phyloP scores from a whole-genome alignment of 192 early-diverging fungal genomes.

The Linnemannia exigua region DNA sequence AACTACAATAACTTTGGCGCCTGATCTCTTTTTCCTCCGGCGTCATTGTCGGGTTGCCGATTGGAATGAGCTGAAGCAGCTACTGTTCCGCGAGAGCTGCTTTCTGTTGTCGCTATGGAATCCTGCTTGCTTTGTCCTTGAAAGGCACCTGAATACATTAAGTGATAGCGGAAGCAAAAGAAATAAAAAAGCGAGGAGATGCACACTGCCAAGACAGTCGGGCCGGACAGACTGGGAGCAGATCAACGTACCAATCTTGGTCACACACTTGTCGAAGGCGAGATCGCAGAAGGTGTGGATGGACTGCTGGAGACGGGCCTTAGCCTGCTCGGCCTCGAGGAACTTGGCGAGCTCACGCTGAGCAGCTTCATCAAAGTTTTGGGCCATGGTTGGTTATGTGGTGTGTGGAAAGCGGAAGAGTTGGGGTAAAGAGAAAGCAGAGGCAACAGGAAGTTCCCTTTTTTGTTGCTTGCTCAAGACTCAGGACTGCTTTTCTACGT shows the following conservation, averaged over 20 bases:
- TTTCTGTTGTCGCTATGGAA: neutral
- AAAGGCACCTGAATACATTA: neutral
- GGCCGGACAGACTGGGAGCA: neutral
- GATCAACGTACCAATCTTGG: constrained; percentile 57
- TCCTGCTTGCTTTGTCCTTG: neutral
- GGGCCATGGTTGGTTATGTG: constrained; percentile 34
- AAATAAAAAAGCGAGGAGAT: neutral
- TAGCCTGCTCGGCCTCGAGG: constrained; percentile 71
- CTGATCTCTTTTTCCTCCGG: constrained; percentile 1
- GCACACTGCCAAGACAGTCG: neutral
- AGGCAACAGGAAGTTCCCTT: neutral
- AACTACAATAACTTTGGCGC: neutral
- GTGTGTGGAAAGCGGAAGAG: neutral
- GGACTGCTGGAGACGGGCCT: constrained; percentile 69
- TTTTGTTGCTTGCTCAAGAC: neutral
- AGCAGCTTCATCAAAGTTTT: constrained; percentile 65
- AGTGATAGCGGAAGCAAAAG: neutral
- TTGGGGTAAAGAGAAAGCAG: neutral
- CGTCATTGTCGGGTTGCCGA: neutral
- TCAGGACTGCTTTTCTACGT: constrained; percentile 5
- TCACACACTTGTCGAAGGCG: constrained; percentile 81
- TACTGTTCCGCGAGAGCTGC: neutral
- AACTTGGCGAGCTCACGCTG: constrained; percentile 71
- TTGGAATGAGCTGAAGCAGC: neutral
- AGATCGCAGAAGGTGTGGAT: constrained; percentile 75